Evolutionary conservation across 768 basidiomycete genomes (phyloP), one percentile per base, ranked within the genome.

Genomic region (Russula lepida): DNA sequence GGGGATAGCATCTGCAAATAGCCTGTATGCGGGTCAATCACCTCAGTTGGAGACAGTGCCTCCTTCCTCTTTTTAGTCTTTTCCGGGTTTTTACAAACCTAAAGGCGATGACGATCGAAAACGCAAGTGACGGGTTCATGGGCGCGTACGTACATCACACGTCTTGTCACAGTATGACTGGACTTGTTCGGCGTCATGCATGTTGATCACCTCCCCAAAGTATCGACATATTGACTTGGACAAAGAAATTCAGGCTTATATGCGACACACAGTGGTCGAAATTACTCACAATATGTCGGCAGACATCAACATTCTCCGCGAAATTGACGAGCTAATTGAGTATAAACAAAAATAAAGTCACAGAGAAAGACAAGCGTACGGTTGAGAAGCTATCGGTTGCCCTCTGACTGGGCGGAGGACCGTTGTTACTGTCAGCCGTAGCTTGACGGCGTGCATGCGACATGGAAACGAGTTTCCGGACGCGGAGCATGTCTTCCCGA

Each of bases 81-180:
- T 25, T 84, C 84, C 0, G 88, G 86, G 64, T 84, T 83, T 72
- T 87, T 89, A 74, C 91, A 92, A 3, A 90, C 79, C 90, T 92
- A 57, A 15, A 50, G 4, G 15, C 12, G 25, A 19, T 13, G 21
- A 15, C 41, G 37, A 11, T 58, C 5, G 47, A 32, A 11, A 7
- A 35, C 23, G 35, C 50, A 37, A 19, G 23, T 12, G 39, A 7
- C 30, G 17, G 23, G 12, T 12, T 27, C 28, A 28, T 55, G 37
- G 17, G 67, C 1, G 32, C 30, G 67, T 1, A 71, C 84, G 27
- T 67, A 90, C 90, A 69, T 93, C 91, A 67, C 91, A 93, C 88
- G 91, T 92, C 50, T 77, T 75, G 54, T 85, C 72, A 66, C 91
- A 93, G 65, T 88, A 83, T 4, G 68, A 67, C 57, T 77, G 77